phyloP scores from a whole-genome alignment of 257 asterid species.

The Prunella vulgaris region DNA sequence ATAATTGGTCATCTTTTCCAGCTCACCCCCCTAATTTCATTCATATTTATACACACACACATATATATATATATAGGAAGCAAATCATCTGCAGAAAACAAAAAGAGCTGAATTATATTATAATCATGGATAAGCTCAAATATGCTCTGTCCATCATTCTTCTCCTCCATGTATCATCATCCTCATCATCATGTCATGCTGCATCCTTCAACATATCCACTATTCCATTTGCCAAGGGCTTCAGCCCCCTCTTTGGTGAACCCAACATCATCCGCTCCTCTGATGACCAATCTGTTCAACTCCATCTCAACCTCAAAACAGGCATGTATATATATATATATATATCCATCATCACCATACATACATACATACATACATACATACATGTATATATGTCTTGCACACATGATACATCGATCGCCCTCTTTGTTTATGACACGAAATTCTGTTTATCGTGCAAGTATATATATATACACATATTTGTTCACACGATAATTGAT shows the following conservation, averaged over 20 bases:
- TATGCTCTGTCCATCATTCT: conserved; percentile 16
- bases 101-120: not conserved
- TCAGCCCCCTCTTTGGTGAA: conserved; percentile 68
- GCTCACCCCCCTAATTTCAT: conserved; percentile 13
- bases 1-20: conserved; percentile 18
- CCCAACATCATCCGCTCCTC: conserved; percentile 44
- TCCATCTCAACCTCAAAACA: conserved; percentile 77
- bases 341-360: not conserved
- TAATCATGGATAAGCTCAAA: conserved; percentile 37
- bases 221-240: conserved; percentile 50
- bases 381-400: no score
- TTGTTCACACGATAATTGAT: not conserved
- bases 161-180: conserved; percentile 7
- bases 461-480: not conserved
- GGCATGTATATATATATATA: conserved; percentile 29
- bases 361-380: not conserved
- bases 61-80: not conserved
- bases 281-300: conserved; percentile 51
- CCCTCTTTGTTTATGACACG: not conserved
- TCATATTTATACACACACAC: not conserved
- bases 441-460: not conserved
- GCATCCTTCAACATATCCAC: conserved; percentile 37
- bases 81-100: conserved; percentile 20
- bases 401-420: not conserved
- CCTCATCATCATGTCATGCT: not conserved